A percentile compares a stretch with the other conserved stretches of the same genome.
Conservation (phyloP, 2,329 filamentous ascomycete species). For the Ploettnerulaceae sp. region DNA sequence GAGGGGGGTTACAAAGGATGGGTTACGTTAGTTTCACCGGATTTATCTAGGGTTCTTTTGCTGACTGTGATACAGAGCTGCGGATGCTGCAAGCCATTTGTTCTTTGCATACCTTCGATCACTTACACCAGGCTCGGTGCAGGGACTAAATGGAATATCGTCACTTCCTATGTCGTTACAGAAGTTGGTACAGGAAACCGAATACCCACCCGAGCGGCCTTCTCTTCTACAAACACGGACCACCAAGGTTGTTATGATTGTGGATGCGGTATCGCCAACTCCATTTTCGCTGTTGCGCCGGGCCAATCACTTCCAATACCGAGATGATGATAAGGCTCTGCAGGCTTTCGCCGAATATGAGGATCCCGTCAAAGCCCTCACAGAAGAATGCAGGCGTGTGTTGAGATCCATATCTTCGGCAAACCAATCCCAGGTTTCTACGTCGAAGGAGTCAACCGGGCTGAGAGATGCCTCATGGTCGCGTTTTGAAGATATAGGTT, state of each 20-base stretch:
- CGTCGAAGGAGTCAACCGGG: conserved; percentile 65
- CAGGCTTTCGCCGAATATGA: conserved; percentile 84
- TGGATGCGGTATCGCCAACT: conserved; percentile 89
- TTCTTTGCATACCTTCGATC: conserved; percentile 97
- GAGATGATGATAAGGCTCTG: conserved; percentile 79
- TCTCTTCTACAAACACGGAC: conserved; percentile 73
- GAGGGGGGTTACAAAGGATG: conserved; percentile 90
- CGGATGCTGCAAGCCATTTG: conserved; percentile 91
- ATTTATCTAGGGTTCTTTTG: background rate
- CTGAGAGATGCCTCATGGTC: conserved; percentile 90
- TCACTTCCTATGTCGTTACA: conserved; percentile 86
- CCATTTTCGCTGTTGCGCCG: conserved; percentile 87
- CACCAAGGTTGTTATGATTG: conserved; percentile 92
- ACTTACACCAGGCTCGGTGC: conserved; percentile 68
- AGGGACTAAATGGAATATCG: conserved; percentile 72
- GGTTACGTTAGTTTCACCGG: conserved; percentile 61
- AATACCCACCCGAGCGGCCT: conserved; percentile 83
- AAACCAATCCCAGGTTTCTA: conserved; percentile 77
- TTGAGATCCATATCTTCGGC: conserved; percentile 81
- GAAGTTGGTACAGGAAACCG: conserved; percentile 83
- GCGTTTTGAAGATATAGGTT: conserved; percentile 91
- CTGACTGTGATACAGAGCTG: conserved; percentile 55
- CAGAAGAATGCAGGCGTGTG: conserved; percentile 90
- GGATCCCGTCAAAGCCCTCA: conserved; percentile 81
- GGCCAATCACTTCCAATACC: conserved; percentile 92